Conservation (phyloP, 306 rosid genomes). For the Trifolium pratense region DNA sequence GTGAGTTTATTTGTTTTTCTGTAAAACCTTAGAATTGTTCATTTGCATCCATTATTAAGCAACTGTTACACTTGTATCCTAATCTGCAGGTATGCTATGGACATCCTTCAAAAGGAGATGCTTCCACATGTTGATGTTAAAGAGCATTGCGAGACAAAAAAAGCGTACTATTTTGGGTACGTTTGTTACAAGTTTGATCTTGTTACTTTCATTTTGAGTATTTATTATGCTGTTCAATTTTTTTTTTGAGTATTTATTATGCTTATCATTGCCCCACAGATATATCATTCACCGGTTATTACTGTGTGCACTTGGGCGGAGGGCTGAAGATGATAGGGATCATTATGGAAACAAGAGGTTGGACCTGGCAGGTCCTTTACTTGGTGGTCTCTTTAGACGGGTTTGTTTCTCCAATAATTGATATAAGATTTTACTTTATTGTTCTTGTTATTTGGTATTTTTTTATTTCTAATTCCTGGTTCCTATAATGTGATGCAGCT, state of each 20-base stretch:
- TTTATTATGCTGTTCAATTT: constrained; percentile 41
- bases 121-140: constrained; percentile 97
- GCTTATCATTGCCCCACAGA: constrained; percentile 48
- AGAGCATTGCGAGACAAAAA: constrained; percentile 97
- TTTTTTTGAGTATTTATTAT: constrained; percentile 34
- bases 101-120: constrained; percentile 98
- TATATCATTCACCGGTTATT: constrained; percentile 95
- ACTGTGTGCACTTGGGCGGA: constrained; percentile 92
- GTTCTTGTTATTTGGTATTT: constrained; percentile 1
- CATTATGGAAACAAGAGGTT: constrained; percentile 97
- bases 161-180: constrained; percentile 96
- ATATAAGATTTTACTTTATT: background rate
- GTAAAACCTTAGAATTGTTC: constrained; percentile 19
- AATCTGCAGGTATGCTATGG: constrained; percentile 82
- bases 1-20: constrained; percentile 55
- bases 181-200: constrained; percentile 24
- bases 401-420: constrained; percentile 49
- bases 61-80: constrained; percentile 37
- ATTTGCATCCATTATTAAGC: constrained; percentile 32
- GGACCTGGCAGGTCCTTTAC: constrained; percentile 98
- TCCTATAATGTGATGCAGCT: constrained; percentile 61
- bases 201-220: background rate
- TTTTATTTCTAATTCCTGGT: constrained; percentile 26
- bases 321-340: constrained; percentile 97
- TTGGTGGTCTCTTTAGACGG: constrained; percentile 94